Conservation (phyloP, 805 yeast genomes). For the Pichia manshurica region DNA sequence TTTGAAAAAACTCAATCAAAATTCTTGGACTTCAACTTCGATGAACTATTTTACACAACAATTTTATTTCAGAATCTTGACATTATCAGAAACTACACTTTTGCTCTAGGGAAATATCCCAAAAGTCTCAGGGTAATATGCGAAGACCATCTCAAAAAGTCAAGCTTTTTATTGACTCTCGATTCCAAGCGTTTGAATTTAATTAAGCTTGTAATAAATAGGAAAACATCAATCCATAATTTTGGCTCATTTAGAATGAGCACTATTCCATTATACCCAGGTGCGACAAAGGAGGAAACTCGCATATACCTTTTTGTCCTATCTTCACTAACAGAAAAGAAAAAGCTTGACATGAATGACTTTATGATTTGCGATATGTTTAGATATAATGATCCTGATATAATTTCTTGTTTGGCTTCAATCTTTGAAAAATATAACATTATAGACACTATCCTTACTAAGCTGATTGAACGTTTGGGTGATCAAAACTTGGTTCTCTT, state of each 20-base stretch:
- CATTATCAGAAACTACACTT: background rate
- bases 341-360: background rate
- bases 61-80: background rate
- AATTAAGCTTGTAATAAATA: no score
- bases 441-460: slow-evolving; percentile 1
- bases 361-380: slow-evolving; percentile 5
- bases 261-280: slow-evolving; percentile 9
- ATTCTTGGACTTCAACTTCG: background rate
- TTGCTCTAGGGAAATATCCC: background rate
- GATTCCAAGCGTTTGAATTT: no score
- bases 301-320: slow-evolving; percentile 2
- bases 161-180: background rate
- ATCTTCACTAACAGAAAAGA: background rate
- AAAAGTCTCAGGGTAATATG: background rate
- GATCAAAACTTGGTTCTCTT: background rate
- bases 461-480: slow-evolving; percentile 3
- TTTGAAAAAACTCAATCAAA: background rate
- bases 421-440: slow-evolving; percentile 6
- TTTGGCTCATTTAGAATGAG: no score
- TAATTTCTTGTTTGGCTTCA: background rate
- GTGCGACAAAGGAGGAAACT: background rate
- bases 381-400: background rate
- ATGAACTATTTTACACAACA: background rate
- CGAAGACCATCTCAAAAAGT: no score
- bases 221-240: no score